Evolutionary conservation across 2,329 filamentous ascomycete species (phyloP).

Genomic region (Pseudocercospora macadamiae): DNA sequence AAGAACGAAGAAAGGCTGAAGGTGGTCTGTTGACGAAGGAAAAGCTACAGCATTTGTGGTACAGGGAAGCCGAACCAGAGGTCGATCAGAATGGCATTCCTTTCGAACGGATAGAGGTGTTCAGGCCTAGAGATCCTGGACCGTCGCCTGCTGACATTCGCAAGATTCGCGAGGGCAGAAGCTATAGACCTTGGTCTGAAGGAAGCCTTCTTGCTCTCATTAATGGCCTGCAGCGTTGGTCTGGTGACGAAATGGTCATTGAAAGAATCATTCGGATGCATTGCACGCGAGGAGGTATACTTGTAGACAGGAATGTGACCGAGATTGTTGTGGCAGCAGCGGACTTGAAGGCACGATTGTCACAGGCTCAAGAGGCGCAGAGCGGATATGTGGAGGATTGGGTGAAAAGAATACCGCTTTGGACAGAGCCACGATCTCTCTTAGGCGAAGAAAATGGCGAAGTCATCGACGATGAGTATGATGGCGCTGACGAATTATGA

Average conservation of each 20-base stretch:
- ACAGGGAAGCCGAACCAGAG: slow-evolving; percentile 24
- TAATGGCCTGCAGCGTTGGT: slow-evolving; percentile 28
- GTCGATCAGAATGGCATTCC: slow-evolving; percentile 44
- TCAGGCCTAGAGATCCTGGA: slow-evolving; percentile 36
- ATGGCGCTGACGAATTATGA: background rate
- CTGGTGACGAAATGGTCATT: slow-evolving; percentile 31
- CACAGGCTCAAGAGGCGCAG: slow-evolving; percentile 9
- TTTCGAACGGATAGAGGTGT: slow-evolving; percentile 44
- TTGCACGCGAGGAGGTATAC: slow-evolving; percentile 24
- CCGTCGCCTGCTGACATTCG: slow-evolving; percentile 27
- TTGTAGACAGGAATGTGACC: slow-evolving; percentile 35
- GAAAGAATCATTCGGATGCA: slow-evolving; percentile 30
- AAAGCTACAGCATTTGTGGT: slow-evolving; percentile 29
- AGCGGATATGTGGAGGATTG: slow-evolving; percentile 29
- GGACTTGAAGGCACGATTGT: slow-evolving; percentile 23
- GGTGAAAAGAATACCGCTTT: slow-evolving; percentile 33
- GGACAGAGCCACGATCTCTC: slow-evolving; percentile 14
- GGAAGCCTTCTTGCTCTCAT: slow-evolving; percentile 38
- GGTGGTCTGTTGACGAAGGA: slow-evolving; percentile 10
- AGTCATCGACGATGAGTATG: background rate
- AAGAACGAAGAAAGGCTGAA: slow-evolving; percentile 26
- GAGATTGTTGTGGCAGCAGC: slow-evolving; percentile 38
- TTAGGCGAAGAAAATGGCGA: background rate
- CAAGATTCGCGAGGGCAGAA: slow-evolving; percentile 14
- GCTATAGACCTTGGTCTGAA: slow-evolving; percentile 36